A percentile compares a stretch with the other conserved stretches of the same genome.
Conservation (phyloP, 768 basidiomycete genomes). For the Collybia nuda region DNA sequence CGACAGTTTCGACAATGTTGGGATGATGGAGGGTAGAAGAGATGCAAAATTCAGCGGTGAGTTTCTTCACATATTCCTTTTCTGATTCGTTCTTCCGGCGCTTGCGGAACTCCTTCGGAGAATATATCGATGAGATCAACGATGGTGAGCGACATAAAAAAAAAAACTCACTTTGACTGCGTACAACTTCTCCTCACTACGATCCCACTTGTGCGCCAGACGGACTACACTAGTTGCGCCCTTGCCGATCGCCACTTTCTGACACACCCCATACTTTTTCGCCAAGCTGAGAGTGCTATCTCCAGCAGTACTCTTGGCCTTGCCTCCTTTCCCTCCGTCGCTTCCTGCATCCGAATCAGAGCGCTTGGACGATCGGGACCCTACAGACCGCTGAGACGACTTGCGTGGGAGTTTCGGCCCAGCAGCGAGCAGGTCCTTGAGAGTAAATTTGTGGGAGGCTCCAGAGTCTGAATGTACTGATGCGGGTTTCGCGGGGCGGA, state of each 20-base stretch:
- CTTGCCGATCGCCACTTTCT: constrained; percentile 95
- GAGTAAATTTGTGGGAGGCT: constrained; percentile 71
- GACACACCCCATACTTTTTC: constrained; percentile 96
- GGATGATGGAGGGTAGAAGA: constrained; percentile 92
- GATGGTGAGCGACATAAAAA: constrained; percentile 5
- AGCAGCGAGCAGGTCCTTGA: constrained; percentile 74
- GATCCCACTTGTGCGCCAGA: constrained; percentile 98
- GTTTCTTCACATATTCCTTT: constrained; percentile 99
- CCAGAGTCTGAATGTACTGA: constrained; percentile 56
- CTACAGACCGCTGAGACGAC: constrained; percentile 67
- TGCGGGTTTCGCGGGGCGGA: constrained; percentile 30
- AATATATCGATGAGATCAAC: not conserved
- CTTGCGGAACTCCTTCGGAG: constrained; percentile 89
- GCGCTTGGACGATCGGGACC: constrained; percentile 54
- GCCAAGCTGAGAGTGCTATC: constrained; percentile 49
- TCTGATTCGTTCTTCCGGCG: constrained; percentile 97
- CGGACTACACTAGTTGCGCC: constrained; percentile 98
- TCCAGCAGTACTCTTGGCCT: constrained; percentile 38
- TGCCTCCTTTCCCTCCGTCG: constrained; percentile 22
- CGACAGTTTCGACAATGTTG: constrained; percentile 98
- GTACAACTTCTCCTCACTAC: constrained; percentile 93
- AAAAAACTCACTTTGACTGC: constrained; percentile 82
- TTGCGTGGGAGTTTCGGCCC: constrained; percentile 76
- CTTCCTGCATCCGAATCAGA: constrained; percentile 64
- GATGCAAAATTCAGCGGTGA: constrained; percentile 98